These are phyloP conservation scores for Lactarius quietus DNA, from an alignment of 768 basidiomycete species.

Conservation along the genomic window DNA sequence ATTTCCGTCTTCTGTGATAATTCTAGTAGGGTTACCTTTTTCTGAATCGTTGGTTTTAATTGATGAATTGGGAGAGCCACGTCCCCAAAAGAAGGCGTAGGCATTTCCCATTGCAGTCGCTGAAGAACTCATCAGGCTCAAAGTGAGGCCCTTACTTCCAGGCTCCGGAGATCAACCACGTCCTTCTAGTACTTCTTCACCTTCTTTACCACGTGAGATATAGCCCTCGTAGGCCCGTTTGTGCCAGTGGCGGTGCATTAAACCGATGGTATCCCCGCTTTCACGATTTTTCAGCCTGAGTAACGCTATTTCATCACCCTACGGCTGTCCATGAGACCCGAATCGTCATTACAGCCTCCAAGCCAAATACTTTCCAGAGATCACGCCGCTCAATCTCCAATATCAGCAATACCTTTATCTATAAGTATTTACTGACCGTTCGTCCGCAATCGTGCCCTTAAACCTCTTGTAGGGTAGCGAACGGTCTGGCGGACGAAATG, in stretches of 20 bases:
- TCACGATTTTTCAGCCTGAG: slow-evolving; percentile 68
- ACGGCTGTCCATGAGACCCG: slow-evolving; percentile 40
- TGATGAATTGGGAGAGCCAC: slow-evolving; percentile 93
- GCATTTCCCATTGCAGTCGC: slow-evolving; percentile 82
- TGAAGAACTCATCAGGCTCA: slow-evolving; percentile 66
- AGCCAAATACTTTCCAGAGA: slow-evolving; percentile 38
- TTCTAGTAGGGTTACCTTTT: slow-evolving; percentile 78
- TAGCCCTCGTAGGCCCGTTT: not conserved
- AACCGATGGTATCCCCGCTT: slow-evolving; percentile 56
- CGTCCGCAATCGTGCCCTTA: not conserved
- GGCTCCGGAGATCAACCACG: slow-evolving; percentile 7
- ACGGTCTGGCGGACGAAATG: slow-evolving; percentile 58
- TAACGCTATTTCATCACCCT: slow-evolving; percentile 71
- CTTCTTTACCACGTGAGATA: slow-evolving; percentile 85
- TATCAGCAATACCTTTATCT: slow-evolving; percentile 71
- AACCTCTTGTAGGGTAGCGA: no score
- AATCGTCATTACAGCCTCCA: not conserved
- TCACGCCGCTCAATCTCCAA: slow-evolving; percentile 49
- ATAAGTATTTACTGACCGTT: slow-evolving; percentile 49
- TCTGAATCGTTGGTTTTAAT: slow-evolving; percentile 70
- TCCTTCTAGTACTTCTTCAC: slow-evolving; percentile 43
- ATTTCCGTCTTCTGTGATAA: slow-evolving; percentile 93
- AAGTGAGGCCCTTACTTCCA: slow-evolving; percentile 44
- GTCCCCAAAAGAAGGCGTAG: slow-evolving; percentile 77
- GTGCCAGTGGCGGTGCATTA: no score